Percentiles rank a stretch among this genome's conserved stretches.
These are phyloP conservation scores for Gyrodon lividus DNA, from an alignment of 768 basidiomycete genomes.

Conservation along the genomic window DNA sequence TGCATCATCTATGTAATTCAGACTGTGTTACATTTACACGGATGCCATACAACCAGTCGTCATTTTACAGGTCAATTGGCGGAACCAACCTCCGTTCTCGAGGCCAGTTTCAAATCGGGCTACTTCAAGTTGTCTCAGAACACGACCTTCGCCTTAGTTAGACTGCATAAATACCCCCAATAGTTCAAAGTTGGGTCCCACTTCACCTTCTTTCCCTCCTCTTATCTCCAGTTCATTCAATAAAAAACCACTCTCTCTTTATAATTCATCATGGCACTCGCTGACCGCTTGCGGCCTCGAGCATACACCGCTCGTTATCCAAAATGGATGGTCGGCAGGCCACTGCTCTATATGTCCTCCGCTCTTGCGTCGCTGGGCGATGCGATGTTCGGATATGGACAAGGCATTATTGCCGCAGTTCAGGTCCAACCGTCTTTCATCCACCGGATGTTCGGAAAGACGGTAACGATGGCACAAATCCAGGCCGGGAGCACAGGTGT, in stretches of 20 bases:
- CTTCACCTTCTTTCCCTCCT: neutral
- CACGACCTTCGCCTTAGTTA: neutral
- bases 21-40: too few relatives aligned
- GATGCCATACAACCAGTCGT: too few relatives aligned
- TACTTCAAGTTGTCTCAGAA: conserved; percentile 15
- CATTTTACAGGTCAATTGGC: too few relatives aligned
- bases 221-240: neutral
- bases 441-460: conserved; percentile 44
- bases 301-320: conserved; percentile 49
- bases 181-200: neutral
- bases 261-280: conserved; percentile 22
- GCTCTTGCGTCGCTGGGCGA: conserved; percentile 56
- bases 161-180: conserved; percentile 24
- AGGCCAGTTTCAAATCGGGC: conserved; percentile 20
- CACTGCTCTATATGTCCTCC: conserved; percentile 49
- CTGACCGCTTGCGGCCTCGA: conserved; percentile 33
- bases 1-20: too few relatives aligned
- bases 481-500: conserved; percentile 44
- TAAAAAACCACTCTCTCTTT: conserved; percentile 4
- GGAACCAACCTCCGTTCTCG: too few relatives aligned
- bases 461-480: conserved; percentile 45
- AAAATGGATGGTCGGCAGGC: conserved; percentile 50
- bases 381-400: conserved; percentile 56
- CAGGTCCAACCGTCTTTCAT: conserved; percentile 56
- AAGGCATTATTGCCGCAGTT: conserved; percentile 50